Conservation (phyloP, 768 basidiomycete genomes). For the Leccinum arenicola region DNA sequence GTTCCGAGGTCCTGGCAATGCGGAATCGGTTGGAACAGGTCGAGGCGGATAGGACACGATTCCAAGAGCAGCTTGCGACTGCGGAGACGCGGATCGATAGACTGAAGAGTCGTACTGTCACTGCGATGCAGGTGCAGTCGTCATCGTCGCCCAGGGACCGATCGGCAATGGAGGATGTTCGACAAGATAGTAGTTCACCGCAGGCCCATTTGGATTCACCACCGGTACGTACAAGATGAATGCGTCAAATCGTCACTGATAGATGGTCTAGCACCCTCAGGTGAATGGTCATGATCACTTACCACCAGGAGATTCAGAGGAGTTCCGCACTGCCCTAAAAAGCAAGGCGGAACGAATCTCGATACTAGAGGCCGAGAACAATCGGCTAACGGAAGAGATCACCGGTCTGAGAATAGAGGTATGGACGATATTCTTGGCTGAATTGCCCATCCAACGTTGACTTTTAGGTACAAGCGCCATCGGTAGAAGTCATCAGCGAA, state of each 20-base stretch:
- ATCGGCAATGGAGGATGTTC: conserved; percentile 25
- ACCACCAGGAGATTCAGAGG: conserved; percentile 42
- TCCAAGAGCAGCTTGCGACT: conserved; percentile 47
- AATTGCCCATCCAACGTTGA: background rate
- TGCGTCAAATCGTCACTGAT: conserved; percentile 35
- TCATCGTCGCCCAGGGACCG: conserved; percentile 34
- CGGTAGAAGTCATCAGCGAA: conserved; percentile 46
- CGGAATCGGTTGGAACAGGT: conserved; percentile 49
- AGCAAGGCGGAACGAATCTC: conserved; percentile 42
- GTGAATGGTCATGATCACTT: conserved; percentile 39
- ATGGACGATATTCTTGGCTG: conserved; percentile 7
- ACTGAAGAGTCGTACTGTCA: conserved; percentile 51
- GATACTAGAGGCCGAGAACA: conserved; percentile 46
- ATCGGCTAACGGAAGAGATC: conserved; percentile 44
- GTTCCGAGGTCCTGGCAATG: conserved; percentile 54
- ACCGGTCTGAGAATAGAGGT: conserved; percentile 47
- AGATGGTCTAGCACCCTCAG: conserved; percentile 38
- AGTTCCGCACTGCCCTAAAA: conserved; percentile 27
- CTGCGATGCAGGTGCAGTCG: conserved; percentile 41
- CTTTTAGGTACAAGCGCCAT: conserved; percentile 38
- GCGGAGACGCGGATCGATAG: conserved; percentile 66
- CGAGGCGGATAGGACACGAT: conserved; percentile 46
- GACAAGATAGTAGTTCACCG: conserved; percentile 41
- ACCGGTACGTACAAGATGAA: conserved; percentile 60
- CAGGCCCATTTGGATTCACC: conserved; percentile 58